Base-by-base conservation (phyloP, 1,284 basidiomycete genomes). In the Golubevia pallescens region DNA sequence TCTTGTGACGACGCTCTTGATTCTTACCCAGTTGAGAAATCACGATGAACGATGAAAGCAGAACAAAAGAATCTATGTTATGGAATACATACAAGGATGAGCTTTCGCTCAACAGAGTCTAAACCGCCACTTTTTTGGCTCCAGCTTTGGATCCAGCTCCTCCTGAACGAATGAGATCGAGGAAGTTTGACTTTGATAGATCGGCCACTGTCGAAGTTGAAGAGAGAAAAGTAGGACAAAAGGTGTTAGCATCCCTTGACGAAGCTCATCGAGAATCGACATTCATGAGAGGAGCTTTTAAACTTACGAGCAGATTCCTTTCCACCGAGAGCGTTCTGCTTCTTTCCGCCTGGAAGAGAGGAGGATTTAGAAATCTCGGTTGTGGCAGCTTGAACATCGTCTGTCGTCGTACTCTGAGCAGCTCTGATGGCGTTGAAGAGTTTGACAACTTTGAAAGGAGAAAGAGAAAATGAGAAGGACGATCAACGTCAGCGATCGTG, bases 381-480 rank as follows among this genome's bases (percentile, higher is more conserved):
- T 13, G 74, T 70, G 0, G 55, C 75, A 38, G 74, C 70, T 19
- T 79, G 68, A 58, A 79, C 56, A 57, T 84, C 80, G 10, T 73
- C 74, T 57, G 72, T 70, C 0, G 76, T 75, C 2, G 81, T 81
- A 0, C 70, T 70, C 61, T 84, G 82, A 3, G 82, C 80, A 2
- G 79, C 82, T 1, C 82, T 73, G 42, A 84, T 84, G 1, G 81
- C 82, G 63, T 84, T 84, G 69, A 84, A 84, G 10, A 84, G 75
- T 68, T 84, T 84, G 59, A 84, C 82, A 2, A 84, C 73, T 70
- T 24, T 14, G 19, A 16, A 38, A 5, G 10, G 54, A 7, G 13
- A 21, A 10, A 32, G 13, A 56, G 13, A 13, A 56, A 23, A 38
- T 13, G 48, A 8, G 14, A 20, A 60, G 10, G 1, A 14, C 16